Evolutionary conservation across 768 basidiomycete genomes (phyloP).

Genomic region (Xerocomellus intermedius): DNA sequence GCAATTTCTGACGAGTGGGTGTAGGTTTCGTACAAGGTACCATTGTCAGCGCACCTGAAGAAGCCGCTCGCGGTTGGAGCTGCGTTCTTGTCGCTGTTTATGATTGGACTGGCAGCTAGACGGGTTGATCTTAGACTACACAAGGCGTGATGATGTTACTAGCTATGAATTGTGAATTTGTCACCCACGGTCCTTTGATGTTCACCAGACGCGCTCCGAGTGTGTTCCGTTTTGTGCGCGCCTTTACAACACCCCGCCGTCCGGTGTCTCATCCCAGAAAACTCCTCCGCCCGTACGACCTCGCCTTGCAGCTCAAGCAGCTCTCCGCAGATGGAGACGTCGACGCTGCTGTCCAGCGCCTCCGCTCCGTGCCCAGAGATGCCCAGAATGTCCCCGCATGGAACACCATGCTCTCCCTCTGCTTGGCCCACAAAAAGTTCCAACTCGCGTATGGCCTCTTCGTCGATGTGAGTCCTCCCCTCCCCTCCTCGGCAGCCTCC

Average conservation of each 20-base stretch:
- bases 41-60: constrained; percentile 75
- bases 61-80: constrained; percentile 80
- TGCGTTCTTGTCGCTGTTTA: constrained; percentile 69
- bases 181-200: constrained; percentile 16
- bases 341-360: constrained; percentile 60
- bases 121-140: constrained; percentile 54
- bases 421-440: constrained; percentile 54
- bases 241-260: constrained; percentile 3
- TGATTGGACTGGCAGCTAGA: constrained; percentile 42
- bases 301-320: constrained; percentile 57
- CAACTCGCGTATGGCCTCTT: constrained; percentile 65
- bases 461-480: constrained; percentile 53
- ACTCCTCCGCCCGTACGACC: constrained; percentile 60
- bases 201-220: constrained; percentile 8
- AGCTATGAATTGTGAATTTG: neutral
- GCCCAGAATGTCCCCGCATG: constrained; percentile 75
- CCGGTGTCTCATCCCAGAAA: constrained; percentile 5
- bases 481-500: constrained; percentile 11
- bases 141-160: constrained; percentile 28
- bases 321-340: constrained; percentile 54
- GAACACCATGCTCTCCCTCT: constrained; percentile 75
- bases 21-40: constrained; percentile 87
- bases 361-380: constrained; percentile 69
- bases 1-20: constrained; percentile 7
- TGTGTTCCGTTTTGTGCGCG: constrained; percentile 1